These are phyloP conservation scores for Trametes coccinea DNA, from an alignment of 768 basidiomycete genomes.

Conservation along the genomic window DNA sequence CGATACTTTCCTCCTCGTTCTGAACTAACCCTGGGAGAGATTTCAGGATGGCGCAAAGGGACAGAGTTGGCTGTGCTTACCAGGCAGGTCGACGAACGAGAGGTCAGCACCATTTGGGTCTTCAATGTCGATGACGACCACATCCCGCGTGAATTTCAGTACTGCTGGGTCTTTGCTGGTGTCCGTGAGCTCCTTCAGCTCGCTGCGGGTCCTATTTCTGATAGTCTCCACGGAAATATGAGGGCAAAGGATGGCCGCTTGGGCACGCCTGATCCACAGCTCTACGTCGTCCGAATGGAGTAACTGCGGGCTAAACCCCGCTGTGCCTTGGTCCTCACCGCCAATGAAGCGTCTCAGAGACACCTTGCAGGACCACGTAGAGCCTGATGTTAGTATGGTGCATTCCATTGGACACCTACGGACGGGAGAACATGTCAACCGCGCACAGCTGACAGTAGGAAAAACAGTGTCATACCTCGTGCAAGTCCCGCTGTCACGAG, in stretches of 20 bases:
- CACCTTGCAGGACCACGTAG: constrained; percentile 32
- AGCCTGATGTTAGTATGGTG: constrained; percentile 10
- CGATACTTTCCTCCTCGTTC: constrained; percentile 43
- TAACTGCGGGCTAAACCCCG: constrained; percentile 35
- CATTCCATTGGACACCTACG: constrained; percentile 27
- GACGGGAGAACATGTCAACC: not conserved
- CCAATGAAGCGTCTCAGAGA: constrained; percentile 15
- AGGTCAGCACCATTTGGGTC: constrained; percentile 27
- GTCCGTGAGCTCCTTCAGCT: constrained; percentile 30
- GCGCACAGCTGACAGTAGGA: not conserved
- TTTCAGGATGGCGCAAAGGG: not conserved
- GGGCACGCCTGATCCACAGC: constrained; percentile 46
- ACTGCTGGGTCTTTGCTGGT: constrained; percentile 16
- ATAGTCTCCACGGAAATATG: constrained; percentile 23
- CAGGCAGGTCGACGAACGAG: constrained; percentile 28
- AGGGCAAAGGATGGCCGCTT: constrained; percentile 45
- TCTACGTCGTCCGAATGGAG: constrained; percentile 38
- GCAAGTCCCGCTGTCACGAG: constrained; percentile 61
- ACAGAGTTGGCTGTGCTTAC: constrained; percentile 22
- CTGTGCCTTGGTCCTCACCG: constrained; percentile 20
- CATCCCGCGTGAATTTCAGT: constrained; percentile 31
- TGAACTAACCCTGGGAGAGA: constrained; percentile 54
- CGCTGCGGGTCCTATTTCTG: constrained; percentile 24
- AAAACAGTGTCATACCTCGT: constrained; percentile 41
- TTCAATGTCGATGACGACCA: constrained; percentile 35